A percentile compares a stretch with the other conserved stretches of the same genome.
These are phyloP conservation scores for Colletotrichum sp. DNA, from an alignment of 2,329 filamentous ascomycete species.

Conservation along the genomic window DNA sequence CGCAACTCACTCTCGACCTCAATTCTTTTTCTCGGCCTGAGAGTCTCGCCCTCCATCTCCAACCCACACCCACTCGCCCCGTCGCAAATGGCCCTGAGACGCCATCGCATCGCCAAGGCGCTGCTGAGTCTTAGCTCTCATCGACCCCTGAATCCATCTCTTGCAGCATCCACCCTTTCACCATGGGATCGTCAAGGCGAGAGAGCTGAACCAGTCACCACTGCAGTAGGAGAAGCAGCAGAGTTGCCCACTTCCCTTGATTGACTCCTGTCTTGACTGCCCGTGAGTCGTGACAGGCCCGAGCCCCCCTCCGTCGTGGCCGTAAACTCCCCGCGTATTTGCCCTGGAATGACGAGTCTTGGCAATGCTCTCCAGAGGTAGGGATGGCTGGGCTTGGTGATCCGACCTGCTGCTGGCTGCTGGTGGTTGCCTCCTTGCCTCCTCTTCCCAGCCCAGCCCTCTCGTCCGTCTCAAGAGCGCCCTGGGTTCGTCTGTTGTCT, in stretches of 20 bases:
- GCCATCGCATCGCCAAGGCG: conserved; percentile 19
- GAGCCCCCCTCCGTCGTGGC: background rate
- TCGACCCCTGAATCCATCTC: conserved; percentile 1
- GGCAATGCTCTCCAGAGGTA: background rate
- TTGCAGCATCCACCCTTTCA: background rate
- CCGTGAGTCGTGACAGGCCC: conserved; percentile 2
- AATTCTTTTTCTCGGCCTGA: background rate
- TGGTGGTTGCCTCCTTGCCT: background rate
- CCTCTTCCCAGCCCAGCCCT: background rate
- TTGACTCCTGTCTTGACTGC: background rate
- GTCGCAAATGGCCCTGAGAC: background rate
- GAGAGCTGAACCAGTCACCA: background rate
- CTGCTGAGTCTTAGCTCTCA: conserved; percentile 15
- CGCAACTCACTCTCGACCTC: background rate
- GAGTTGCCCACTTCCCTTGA: background rate
- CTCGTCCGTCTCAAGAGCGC: background rate
- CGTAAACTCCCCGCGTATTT: background rate
- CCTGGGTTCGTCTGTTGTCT: background rate
- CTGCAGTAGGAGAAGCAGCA: background rate
- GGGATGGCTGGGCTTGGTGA: conserved; percentile 9
- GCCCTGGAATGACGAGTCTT: conserved; percentile 3
- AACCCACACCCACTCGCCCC: background rate
- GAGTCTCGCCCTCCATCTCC: background rate
- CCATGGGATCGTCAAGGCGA: background rate
- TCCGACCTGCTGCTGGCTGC: background rate